These are phyloP conservation scores for Musa beccarii DNA, from an alignment of 176 grass and related monocot species.

Conservation along the genomic window DNA sequence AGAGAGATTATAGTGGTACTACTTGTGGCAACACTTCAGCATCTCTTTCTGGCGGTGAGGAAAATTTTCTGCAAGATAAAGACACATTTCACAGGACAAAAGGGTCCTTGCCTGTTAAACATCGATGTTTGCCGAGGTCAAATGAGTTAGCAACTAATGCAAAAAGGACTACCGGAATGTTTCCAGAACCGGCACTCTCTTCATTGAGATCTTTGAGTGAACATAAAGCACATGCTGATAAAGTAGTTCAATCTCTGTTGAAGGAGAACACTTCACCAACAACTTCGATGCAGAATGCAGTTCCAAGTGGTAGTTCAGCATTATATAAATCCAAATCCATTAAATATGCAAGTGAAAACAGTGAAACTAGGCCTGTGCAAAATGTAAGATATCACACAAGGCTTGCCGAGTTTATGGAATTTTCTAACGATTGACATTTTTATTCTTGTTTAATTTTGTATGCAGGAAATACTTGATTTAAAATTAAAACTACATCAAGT, in stretches of 20 bases:
- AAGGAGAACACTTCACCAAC: conserved; percentile 5
- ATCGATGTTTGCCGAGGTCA: conserved; percentile 19
- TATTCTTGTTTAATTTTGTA: conserved; percentile 14
- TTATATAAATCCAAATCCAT: conserved; percentile 30
- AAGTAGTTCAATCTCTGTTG: conserved; percentile 6
- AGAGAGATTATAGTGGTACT: conserved; percentile 31
- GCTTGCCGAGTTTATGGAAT: not conserved
- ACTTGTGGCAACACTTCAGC: conserved; percentile 23
- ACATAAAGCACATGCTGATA: conserved; percentile 11
- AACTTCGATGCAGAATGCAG: conserved; percentile 15
- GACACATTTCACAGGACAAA: conserved; percentile 27
- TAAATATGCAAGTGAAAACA: conserved; percentile 24
- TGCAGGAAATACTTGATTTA: conserved; percentile 55
- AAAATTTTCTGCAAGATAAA: conserved; percentile 29
- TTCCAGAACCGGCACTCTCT: conserved; percentile 23
- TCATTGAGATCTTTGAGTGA: conserved; percentile 21
- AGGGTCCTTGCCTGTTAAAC: conserved; percentile 25
- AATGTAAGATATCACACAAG: conserved; percentile 25
- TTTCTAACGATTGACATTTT: not conserved
- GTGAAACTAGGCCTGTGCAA: conserved; percentile 36
- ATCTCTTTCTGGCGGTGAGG: conserved; percentile 22
- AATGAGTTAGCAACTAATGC: conserved; percentile 27
- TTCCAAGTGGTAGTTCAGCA: conserved; percentile 27
- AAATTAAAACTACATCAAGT: conserved; percentile 57
- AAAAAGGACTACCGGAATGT: conserved; percentile 19